These are phyloP conservation scores for Globomyces sp. DNA, from an alignment of 371 early-diverging fungal species.

Conservation along the genomic window DNA sequence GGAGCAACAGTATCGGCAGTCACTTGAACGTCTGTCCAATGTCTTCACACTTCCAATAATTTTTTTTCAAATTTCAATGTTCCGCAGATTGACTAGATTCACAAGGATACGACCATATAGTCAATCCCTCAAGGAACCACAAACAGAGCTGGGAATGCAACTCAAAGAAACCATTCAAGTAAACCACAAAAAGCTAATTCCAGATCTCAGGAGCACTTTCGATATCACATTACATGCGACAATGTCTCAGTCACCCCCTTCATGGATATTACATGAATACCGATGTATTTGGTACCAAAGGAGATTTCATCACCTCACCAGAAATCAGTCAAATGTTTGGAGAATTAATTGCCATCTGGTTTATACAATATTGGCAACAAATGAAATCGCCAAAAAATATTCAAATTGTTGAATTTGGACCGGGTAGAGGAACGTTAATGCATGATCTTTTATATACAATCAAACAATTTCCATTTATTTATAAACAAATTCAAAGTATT, in stretches of 20 bases:
- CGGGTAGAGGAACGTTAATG: constrained; percentile 94
- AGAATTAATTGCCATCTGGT: constrained; percentile 81
- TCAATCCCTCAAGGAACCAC: constrained; percentile 46
- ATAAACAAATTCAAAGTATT: constrained; percentile 59
- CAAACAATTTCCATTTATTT: constrained; percentile 65
- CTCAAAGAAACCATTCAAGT: constrained; percentile 55
- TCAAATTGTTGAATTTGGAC: constrained; percentile 87
- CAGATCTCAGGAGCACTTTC: constrained; percentile 76
- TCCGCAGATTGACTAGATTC: no score
- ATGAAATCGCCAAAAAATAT: constrained; percentile 51
- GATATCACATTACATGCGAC: constrained; percentile 84
- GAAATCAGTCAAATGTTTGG: constrained; percentile 98
- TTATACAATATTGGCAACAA: constrained; percentile 67
- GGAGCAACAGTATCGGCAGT: no score
- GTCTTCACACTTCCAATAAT: no score
- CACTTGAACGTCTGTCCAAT: no score
- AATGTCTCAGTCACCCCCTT: constrained; percentile 80
- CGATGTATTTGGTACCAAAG: constrained; percentile 90
- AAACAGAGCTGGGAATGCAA: constrained; percentile 57
- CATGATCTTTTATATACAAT: constrained; percentile 81
- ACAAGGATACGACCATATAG: no score
- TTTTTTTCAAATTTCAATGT: no score
- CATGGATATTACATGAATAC: constrained; percentile 91
- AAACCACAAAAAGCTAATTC: no score
- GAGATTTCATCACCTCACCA: constrained; percentile 95